Conservation (phyloP, 768 basidiomycete species). For the Vararia minispora region DNA sequence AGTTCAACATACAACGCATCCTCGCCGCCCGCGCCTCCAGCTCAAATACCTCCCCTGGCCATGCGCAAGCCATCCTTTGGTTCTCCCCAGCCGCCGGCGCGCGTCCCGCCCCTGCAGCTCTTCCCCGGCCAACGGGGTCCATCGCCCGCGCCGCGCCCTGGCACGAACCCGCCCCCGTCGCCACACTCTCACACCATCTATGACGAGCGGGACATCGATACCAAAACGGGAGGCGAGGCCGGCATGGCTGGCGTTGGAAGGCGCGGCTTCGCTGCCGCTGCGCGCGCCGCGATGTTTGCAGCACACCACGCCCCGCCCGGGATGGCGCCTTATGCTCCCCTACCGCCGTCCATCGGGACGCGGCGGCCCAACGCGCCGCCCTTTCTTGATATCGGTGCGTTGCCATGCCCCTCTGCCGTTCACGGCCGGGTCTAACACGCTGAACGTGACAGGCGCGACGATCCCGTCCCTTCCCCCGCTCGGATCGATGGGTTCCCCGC, state of each 20-base stretch:
- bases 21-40: slow-evolving; percentile 2
- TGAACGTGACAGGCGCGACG: neutral
- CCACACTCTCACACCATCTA: slow-evolving; percentile 1
- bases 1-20: too few species aligned
- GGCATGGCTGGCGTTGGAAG: slow-evolving; percentile 91
- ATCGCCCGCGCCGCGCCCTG: neutral
- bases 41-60: slow-evolving; percentile 1
- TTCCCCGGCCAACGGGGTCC: neutral
- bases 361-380: slow-evolving; percentile 22
- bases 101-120: slow-evolving; percentile 1
- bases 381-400: slow-evolving; percentile 20
- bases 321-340: too few species aligned
- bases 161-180: slow-evolving; percentile 4
- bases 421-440: too few species aligned
- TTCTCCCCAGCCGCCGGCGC: neutral
- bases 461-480: too few species aligned
- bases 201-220: slow-evolving; percentile 40
- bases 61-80: slow-evolving; percentile 1
- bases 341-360: too few species aligned
- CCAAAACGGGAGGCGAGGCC: slow-evolving; percentile 64
- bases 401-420: too few species aligned
- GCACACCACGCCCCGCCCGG: slow-evolving; percentile 8
- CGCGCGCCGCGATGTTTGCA: slow-evolving; percentile 47
- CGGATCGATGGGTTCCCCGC: neutral
- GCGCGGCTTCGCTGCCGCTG: slow-evolving; percentile 68